These are phyloP conservation scores for Alternaria arborescens DNA, from an alignment of 2,329 filamentous ascomycete species.

Conservation along the genomic window DNA sequence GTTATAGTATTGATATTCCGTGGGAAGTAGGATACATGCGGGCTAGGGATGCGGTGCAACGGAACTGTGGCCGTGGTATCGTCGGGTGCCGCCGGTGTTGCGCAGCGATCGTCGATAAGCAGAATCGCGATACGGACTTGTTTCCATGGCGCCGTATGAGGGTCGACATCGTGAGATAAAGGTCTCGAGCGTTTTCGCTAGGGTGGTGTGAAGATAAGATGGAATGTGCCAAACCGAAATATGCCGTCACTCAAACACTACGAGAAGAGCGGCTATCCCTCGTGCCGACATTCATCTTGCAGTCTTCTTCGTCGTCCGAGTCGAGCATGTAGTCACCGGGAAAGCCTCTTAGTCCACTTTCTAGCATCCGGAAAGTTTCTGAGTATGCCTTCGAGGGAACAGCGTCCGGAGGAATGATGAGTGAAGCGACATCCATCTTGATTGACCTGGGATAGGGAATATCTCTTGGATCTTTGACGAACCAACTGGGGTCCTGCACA, in stretches of 20 bases:
- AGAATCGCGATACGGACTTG: background rate
- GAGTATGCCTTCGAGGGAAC: constrained; percentile 42
- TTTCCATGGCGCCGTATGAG: background rate
- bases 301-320: constrained; percentile 8
- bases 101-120: background rate
- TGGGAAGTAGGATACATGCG: background rate
- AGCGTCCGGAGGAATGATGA: constrained; percentile 39
- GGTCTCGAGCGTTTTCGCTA: background rate
- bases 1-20: background rate
- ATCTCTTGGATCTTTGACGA: constrained; percentile 28
- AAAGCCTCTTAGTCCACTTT: constrained; percentile 30
- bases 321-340: constrained; percentile 18
- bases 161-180: background rate
- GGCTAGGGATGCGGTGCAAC: background rate
- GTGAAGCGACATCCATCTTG: constrained; percentile 28
- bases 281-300: background rate
- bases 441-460: constrained; percentile 24
- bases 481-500: constrained; percentile 27
- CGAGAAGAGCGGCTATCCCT: background rate
- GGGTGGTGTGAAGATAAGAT: background rate
- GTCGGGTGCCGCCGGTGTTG: background rate
- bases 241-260: constrained; percentile 5
- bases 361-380: constrained; percentile 41
- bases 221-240: background rate
- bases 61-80: background rate